Base-by-base conservation (phyloP, 2,329 filamentous ascomycete species). In the Elsinoe australis region DNA sequence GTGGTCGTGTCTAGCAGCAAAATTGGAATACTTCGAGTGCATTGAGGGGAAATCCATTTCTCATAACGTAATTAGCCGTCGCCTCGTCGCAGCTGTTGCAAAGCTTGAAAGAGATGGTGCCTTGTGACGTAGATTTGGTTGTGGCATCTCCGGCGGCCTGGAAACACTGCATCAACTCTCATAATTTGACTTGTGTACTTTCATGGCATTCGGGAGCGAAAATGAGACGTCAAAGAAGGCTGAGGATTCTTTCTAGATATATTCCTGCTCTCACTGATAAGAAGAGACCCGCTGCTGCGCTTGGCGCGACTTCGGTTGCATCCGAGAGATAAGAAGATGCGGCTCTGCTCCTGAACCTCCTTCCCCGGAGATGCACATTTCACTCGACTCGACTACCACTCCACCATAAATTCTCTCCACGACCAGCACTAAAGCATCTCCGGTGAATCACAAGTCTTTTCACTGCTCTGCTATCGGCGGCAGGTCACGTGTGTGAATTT, bases 261-360 rank as follows among this genome's bases (percentile, higher is more conserved):
- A 29, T 32, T 19, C 14, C n/a, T 18, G 24, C 39, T 44, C 24
- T 14, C 17, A 15, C 24, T 22, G 39, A 44, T 44, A 44, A 44
- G 39, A 32, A 14, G 9, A n/a, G 24, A 8, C n/a, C n/a, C n/a
- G n/a, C n/a, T n/a, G n/a, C n/a, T 41, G 21, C n/a, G 9, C 39
- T 44, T 44, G 39, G 39, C 39, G 28, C 36, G 15, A 32, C 19
- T n/a, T 8, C 24, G 39, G 39, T 31, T 31, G 4, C 10, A 14
- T 32, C 39, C 26, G 26, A 29, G 36, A 41, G 39, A 44, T 44
- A 44, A 44, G 39, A 26, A 44, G 18, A 44, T 44, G 39, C 39
- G 39, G 39, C 39, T 44, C 39, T 44, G 38, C 38, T 9, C 2
- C n/a, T 19, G 14, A 18, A 29, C 28, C 26, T 21, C 24, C 24